Conservation (phyloP, 495 filamentous ascomycete genomes). For the Lepraria neglecta region DNA sequence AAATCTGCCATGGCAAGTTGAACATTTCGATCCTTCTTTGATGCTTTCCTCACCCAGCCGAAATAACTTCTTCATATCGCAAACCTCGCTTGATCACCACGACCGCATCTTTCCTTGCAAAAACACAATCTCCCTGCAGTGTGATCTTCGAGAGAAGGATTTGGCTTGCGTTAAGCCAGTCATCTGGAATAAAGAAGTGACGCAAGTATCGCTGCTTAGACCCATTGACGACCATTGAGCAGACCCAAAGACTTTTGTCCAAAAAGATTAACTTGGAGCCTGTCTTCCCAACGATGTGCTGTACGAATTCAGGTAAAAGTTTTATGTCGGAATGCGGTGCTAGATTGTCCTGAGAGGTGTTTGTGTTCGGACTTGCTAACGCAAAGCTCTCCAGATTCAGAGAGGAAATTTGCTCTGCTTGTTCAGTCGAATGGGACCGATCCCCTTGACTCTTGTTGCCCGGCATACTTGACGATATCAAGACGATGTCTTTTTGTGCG, state of each 20-base stretch:
- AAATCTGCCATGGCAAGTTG: too few relatives aligned
- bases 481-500: neutral
- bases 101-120: neutral
- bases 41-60: too few relatives aligned
- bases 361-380: neutral
- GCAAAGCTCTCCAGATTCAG: neutral
- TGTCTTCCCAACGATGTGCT: neutral
- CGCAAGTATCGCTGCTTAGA: neutral
- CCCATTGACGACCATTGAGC: neutral
- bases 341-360: neutral
- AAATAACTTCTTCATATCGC: neutral
- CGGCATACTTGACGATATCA: neutral
- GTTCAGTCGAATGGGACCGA: neutral
- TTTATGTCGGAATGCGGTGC: neutral
- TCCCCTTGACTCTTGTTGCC: neutral
- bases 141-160: neutral
- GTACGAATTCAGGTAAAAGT: neutral
- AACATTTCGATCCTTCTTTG: too few relatives aligned
- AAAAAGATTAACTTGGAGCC: neutral
- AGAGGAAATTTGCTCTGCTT: neutral
- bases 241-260: neutral
- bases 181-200: neutral
- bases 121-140: neutral
- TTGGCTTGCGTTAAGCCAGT: neutral
- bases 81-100: neutral